A percentile compares a stretch with the other conserved stretches of the same genome.
phyloP scores from a whole-genome alignment of 2,329 filamentous ascomycete genomes.

The Paramyrothecium roridum region DNA sequence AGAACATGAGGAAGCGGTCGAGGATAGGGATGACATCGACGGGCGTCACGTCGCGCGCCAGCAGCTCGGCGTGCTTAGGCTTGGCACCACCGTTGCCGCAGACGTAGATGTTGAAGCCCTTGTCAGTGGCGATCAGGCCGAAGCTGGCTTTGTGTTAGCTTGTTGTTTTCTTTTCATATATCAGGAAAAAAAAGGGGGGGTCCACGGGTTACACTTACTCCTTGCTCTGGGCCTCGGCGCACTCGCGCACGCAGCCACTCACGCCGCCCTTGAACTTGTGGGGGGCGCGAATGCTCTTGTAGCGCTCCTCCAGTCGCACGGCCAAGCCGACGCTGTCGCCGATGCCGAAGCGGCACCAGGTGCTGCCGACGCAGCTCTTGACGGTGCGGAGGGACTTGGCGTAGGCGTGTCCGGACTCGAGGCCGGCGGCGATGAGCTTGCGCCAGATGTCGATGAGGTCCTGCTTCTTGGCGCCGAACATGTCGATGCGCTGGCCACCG shows the following conservation, averaged over 20 bases:
- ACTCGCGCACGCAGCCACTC: constrained; percentile 88
- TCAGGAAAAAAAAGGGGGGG: background rate
- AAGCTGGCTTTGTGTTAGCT: constrained; percentile 49
- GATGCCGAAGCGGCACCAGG: constrained; percentile 87
- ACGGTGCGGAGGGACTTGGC: constrained; percentile 86
- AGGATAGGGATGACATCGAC: constrained; percentile 80
- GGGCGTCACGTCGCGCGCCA: constrained; percentile 82
- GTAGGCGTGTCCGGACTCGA: constrained; percentile 90
- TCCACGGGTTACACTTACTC: constrained; percentile 53
- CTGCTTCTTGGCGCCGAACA: constrained; percentile 89
- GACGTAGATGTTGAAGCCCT: constrained; percentile 91
- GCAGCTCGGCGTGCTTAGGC: constrained; percentile 75
- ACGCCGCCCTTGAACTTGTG: constrained; percentile 93
- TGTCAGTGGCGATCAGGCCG: constrained; percentile 86
- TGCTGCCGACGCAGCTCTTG: constrained; percentile 88
- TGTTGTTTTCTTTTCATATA: constrained; percentile 7
- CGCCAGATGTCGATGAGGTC: constrained; percentile 82
- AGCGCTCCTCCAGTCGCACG: constrained; percentile 80
- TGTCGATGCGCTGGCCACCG: constrained; percentile 84
- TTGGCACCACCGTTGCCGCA: constrained; percentile 87
- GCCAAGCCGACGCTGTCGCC: constrained; percentile 91
- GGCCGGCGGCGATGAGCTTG: constrained; percentile 74
- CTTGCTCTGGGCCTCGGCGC: constrained; percentile 88
- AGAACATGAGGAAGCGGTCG: constrained; percentile 89
- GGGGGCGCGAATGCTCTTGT: constrained; percentile 84